These are phyloP conservation scores for Phytophthora foliorum DNA, from an alignment of 352 stramenopile species.

Conservation along the genomic window DNA sequence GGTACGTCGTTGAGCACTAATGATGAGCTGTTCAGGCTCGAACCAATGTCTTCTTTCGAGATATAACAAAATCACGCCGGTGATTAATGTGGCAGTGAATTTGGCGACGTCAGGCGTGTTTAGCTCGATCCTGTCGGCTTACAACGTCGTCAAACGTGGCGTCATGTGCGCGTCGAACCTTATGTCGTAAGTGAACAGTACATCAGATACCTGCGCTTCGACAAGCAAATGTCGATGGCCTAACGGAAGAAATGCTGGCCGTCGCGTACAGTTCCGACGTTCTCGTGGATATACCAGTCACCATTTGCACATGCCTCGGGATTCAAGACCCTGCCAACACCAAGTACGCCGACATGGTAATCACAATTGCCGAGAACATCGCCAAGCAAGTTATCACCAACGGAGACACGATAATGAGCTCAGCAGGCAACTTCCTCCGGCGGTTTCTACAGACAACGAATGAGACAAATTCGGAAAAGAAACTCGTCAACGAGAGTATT, in stretches of 20 bases:
- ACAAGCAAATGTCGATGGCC: constrained; percentile 46
- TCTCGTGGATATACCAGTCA: constrained; percentile 59
- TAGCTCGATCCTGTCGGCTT: constrained; percentile 46
- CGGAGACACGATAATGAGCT: constrained; percentile 50
- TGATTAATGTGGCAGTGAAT: constrained; percentile 52
- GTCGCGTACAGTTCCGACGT: constrained; percentile 51
- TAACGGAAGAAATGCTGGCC: constrained; percentile 56
- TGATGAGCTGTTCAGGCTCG: constrained; percentile 46
- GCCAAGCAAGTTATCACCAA: constrained; percentile 52
- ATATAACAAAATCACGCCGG: not conserved
- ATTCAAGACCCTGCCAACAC: constrained; percentile 29
- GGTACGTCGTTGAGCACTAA: constrained; percentile 63
- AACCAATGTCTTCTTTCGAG: constrained; percentile 51
- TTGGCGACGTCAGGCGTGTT: constrained; percentile 63
- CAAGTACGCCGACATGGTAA: constrained; percentile 36
- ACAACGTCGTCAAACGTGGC: constrained; percentile 50
- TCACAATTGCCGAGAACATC: constrained; percentile 44
- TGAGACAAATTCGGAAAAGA: constrained; percentile 19
- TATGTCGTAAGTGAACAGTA: constrained; percentile 25
- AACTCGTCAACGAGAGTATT: constrained; percentile 36
- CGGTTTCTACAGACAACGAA: constrained; percentile 30
- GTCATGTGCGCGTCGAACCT: constrained; percentile 60
- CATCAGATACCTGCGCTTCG: not conserved
- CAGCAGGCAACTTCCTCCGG: constrained; percentile 38
- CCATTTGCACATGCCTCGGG: constrained; percentile 59